Evolutionary conservation across 2,329 filamentous ascomycete species (phyloP).

Genomic region (Cladophialophora bantiana): DNA sequence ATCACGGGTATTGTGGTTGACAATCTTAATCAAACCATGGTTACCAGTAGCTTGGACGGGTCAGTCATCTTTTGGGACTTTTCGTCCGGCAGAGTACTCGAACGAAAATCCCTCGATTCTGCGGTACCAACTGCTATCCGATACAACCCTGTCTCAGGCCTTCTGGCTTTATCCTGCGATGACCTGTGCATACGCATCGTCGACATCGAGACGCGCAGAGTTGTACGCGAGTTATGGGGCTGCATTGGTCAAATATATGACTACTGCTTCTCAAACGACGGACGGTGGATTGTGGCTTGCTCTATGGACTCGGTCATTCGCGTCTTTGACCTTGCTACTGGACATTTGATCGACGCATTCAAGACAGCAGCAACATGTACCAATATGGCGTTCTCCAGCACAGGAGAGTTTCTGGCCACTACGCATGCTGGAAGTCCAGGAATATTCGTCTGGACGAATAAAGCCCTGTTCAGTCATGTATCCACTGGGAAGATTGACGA

Average conservation of each 20-base stretch:
- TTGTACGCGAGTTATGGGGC: conserved; percentile 92
- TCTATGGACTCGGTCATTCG: conserved; percentile 81
- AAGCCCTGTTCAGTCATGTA: conserved; percentile 85
- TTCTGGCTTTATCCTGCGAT: conserved; percentile 87
- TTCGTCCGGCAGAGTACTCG: conserved; percentile 75
- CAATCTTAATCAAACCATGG: conserved; percentile 81
- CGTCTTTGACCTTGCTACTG: conserved; percentile 94
- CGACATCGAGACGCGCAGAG: conserved; percentile 86
- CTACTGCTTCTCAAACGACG: conserved; percentile 89
- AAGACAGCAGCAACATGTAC: conserved; percentile 79
- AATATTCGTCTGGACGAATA: conserved; percentile 96
- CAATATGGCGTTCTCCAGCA: conserved; percentile 83
- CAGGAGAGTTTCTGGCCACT: conserved; percentile 93
- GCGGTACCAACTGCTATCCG: conserved; percentile 76
- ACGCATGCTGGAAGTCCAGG: conserved; percentile 82
- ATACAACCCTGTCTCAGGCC: conserved; percentile 82
- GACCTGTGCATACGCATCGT: conserved; percentile 88
- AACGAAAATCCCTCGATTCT: conserved; percentile 86
- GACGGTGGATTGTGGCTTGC: conserved; percentile 89
- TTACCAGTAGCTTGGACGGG: conserved; percentile 88
- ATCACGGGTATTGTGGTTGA: conserved; percentile 90
- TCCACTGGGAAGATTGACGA: conserved; percentile 85
- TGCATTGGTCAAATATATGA: conserved; percentile 76
- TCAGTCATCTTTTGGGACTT: conserved; percentile 99
- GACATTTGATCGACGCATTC: conserved; percentile 93